phyloP scores from a whole-genome alignment of 495 filamentous ascomycete species.

The Penicillium roqueforti region DNA sequence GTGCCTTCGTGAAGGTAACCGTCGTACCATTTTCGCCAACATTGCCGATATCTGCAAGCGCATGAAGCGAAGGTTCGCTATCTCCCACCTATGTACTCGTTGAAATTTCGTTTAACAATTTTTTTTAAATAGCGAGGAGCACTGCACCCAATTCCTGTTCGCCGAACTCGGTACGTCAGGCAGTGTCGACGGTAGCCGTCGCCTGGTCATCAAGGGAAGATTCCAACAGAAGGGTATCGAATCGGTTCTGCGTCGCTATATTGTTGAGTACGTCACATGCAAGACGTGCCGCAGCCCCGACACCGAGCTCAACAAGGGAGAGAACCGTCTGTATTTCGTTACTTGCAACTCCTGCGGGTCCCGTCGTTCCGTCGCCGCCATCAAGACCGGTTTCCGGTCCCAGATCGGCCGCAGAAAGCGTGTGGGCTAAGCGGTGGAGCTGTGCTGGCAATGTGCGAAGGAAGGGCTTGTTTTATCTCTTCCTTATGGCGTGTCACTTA shows the following conservation, averaged over 20 bases:
- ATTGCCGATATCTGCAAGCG: slow-evolving; percentile 86
- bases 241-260: slow-evolving; percentile 89
- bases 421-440: slow-evolving; percentile 32
- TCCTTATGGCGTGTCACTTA: slow-evolving; percentile 23
- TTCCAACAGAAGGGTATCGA: slow-evolving; percentile 99
- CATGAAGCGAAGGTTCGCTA: slow-evolving; percentile 68
- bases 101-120: not conserved
- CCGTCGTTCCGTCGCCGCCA: slow-evolving; percentile 86
- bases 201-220: slow-evolving; percentile 95
- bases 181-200: slow-evolving; percentile 84
- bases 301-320: slow-evolving; percentile 95
- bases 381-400: slow-evolving; percentile 99
- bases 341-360: slow-evolving; percentile 86
- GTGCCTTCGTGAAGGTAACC: slow-evolving; percentile 98
- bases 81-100: not conserved
- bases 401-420: slow-evolving; percentile 93
- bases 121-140: slow-evolving; percentile 65
- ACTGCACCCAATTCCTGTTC: slow-evolving; percentile 95
- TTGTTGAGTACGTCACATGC: slow-evolving; percentile 98
- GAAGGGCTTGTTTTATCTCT: slow-evolving; percentile 24
- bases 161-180: slow-evolving; percentile 96
- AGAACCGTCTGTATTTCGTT: slow-evolving; percentile 89
- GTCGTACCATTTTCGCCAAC: slow-evolving; percentile 99
- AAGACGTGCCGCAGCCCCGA: slow-evolving; percentile 94
- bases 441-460: slow-evolving; percentile 15